phyloP scores from a whole-genome alignment of 2,329 filamentous ascomycete genomes.

The Ploettnerulaceae sp. region DNA sequence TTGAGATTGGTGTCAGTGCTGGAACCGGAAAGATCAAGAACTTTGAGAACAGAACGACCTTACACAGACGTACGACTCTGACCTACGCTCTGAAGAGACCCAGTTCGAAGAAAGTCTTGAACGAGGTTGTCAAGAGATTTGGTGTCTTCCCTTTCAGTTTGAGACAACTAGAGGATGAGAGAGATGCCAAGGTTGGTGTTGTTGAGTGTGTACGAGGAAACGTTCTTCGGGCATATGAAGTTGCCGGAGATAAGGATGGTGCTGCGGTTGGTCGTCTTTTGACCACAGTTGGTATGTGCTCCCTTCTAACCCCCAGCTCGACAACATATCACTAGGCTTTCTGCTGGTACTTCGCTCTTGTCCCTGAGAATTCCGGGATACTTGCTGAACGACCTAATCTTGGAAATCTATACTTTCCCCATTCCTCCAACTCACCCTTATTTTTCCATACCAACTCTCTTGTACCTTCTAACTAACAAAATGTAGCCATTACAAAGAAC shows the following conservation, averaged over 20 bases:
- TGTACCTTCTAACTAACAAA: conserved; percentile 27
- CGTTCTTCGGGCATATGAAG: conserved; percentile 92
- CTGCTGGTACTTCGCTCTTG: no score
- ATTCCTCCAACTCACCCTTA: neutral
- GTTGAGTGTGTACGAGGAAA: conserved; percentile 93
- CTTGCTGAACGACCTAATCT: no score
- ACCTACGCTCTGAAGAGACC: conserved; percentile 93
- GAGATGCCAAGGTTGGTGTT: conserved; percentile 89
- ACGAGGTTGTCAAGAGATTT: conserved; percentile 95
- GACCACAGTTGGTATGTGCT: conserved; percentile 80
- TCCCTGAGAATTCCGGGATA: no score
- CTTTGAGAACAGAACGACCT: conserved; percentile 78
- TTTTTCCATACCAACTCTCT: neutral
- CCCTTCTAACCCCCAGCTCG: neutral
- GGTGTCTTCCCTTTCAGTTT: conserved; percentile 97
- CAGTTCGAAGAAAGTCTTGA: conserved; percentile 85
- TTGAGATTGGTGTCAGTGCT: conserved; percentile 89
- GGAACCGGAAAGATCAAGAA: conserved; percentile 94
- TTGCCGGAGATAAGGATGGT: conserved; percentile 88
- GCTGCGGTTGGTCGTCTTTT: conserved; percentile 80
- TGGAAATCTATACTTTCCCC: no score
- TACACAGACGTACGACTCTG: conserved; percentile 87
- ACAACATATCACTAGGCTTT: no score
- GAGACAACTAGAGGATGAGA: conserved; percentile 94
- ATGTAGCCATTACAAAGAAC: conserved; percentile 90